phyloP scores from a whole-genome alignment of 2,329 filamentous ascomycete genomes.

The Claviceps pusilla region DNA sequence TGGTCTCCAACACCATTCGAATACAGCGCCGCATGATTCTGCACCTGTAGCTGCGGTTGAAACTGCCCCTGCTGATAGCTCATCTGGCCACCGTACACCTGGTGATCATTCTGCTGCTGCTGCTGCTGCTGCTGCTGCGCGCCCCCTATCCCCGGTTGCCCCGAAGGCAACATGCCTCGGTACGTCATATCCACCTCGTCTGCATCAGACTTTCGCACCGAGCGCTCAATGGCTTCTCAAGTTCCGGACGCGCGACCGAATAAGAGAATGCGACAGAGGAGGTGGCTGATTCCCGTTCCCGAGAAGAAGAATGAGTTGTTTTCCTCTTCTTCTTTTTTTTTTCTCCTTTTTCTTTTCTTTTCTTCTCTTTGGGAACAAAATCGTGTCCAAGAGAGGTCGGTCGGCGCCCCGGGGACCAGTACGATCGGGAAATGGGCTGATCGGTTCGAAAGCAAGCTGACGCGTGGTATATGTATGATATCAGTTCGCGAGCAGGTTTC shows the following conservation, averaged over 20 bases:
- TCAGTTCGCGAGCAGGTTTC: neutral
- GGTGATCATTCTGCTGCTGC: conserved; percentile 6
- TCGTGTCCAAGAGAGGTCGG: neutral
- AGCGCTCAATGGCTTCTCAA: neutral
- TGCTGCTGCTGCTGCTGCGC: conserved; percentile 7
- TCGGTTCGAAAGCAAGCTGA: neutral
- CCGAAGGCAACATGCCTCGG: conserved; percentile 17
- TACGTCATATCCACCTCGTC: conserved; percentile 21
- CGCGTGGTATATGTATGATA: neutral
- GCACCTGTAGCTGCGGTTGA: conserved; percentile 12
- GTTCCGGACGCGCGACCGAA: neutral
- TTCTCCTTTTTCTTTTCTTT: too few species aligned
- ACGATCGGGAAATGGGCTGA: neutral
- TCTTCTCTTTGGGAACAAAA: too few species aligned
- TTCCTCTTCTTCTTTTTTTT: too few species aligned
- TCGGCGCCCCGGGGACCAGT: neutral
- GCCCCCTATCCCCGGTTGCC: conserved; percentile 15
- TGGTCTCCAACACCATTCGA: conserved; percentile 6
- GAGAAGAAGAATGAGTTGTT: neutral
- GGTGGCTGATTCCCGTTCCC: too few species aligned
- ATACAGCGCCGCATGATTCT: conserved; percentile 9
- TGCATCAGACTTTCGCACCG: conserved; percentile 6
- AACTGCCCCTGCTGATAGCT: conserved; percentile 12
- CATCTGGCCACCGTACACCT: conserved; percentile 12
- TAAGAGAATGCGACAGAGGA: neutral